Conservation (phyloP, 371 early-diverging fungal genomes). For the Mucor irregularis region DNA sequence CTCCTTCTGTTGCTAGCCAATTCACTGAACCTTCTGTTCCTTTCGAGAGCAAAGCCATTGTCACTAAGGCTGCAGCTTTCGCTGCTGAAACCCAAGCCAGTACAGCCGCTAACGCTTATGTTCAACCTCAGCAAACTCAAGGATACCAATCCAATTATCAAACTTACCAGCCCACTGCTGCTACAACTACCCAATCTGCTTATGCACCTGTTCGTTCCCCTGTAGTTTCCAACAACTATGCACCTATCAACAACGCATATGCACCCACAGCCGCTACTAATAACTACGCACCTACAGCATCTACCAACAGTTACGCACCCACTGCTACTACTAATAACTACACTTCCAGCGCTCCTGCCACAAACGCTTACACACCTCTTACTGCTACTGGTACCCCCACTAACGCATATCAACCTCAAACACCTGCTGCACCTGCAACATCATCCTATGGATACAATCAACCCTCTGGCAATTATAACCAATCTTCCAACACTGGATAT, state of each 20-base stretch:
- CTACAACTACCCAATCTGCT: background rate
- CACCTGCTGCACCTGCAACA: background rate
- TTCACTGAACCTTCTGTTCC: conserved; percentile 61
- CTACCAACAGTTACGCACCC: background rate
- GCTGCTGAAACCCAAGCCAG: conserved; percentile 10
- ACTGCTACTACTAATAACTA: background rate
- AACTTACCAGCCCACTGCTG: background rate
- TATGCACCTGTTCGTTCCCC: conserved; percentile 14
- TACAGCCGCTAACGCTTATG: conserved; percentile 1
- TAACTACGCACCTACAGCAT: conserved; percentile 19
- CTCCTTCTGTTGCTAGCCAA: conserved; percentile 43
- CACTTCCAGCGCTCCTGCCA: conserved; percentile 14
- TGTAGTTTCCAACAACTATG: conserved; percentile 9
- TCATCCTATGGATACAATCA: conserved; percentile 15
- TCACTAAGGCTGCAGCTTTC: conserved; percentile 12
- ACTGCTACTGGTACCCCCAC: conserved; percentile 3
- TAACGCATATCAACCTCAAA: conserved; percentile 23
- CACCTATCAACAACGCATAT: conserved; percentile 24
- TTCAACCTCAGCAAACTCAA: conserved; percentile 10
- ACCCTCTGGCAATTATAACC: background rate
- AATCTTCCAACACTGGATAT: conserved; percentile 3
- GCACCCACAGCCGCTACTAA: conserved; percentile 10
- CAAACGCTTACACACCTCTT: background rate
- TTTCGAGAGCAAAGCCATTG: conserved; percentile 59
- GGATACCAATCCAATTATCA: background rate